Evolutionary conservation across 2,329 filamentous ascomycete genomes (phyloP), one percentile per base, ranked within the genome.

Genomic region (Aspergillus jensenii): DNA sequence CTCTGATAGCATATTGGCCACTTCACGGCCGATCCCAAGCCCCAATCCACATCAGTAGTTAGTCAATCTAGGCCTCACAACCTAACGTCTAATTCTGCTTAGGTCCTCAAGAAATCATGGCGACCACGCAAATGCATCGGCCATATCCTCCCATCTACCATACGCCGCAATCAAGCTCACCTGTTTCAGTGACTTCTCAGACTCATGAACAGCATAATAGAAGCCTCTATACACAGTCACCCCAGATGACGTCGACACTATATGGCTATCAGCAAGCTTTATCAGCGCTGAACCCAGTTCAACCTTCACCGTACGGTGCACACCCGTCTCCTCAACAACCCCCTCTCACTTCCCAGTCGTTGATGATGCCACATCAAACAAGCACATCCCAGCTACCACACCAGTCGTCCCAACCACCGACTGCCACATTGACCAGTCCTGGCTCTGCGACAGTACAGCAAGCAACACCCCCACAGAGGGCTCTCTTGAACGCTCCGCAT

Each of bases 121-220:
- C 86, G 62, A 81, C 77, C 62, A 82, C 85, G 66, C 84, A 85
- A 64, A 87, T 88, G 82, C 86, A 85, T 73, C 82, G 86, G 67
- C 84, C 81, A 47, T 96, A 96, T 74, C 93, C 93, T 67, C 91
- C 91, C 60, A 96, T 96, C 72, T 97, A 97, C 74, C 91, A 97
- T 76, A 96, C 93, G 17, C 92, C 93, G 55, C 93, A 97, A 79
- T 96, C 93, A 56, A 96, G 93, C 76, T 96, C 93, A 55, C 93
- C 93, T 49, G 91, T 91, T 40, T 96, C 93, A 51, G 93, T 97
- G 68, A 90, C 93, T 62, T 97, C 93, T 35, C 91, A 92, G 58
- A 84, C 87, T 56, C 92, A 96, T 76, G 93, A 98, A 71, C 91
- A 93, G 71, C 91, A 96, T 78, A 82, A 80, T 57, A 84, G 93